Conservation (phyloP, 768 basidiomycete species). For the Suillus americanus region DNA sequence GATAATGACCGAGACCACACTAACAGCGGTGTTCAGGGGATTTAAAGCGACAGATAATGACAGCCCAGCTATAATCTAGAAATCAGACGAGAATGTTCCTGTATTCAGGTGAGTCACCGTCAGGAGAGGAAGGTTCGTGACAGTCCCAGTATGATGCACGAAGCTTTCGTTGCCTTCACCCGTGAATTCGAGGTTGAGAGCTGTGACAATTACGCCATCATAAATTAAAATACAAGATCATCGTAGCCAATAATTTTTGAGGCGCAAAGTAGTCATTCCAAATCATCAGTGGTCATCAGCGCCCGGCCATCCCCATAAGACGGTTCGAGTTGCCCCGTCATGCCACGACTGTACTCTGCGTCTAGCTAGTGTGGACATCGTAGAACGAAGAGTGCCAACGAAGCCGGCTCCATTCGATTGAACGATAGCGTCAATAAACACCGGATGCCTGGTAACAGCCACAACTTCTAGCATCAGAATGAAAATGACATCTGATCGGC, state of each 20-base stretch:
- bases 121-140: no score
- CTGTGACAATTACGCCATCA: constrained; percentile 33
- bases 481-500: constrained; percentile 10
- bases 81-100: neutral
- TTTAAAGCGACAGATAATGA: neutral
- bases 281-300: constrained; percentile 52
- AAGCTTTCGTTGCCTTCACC: constrained; percentile 59
- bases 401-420: constrained; percentile 68
- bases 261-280: neutral
- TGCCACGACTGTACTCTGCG: constrained; percentile 70
- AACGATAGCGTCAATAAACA: constrained; percentile 69
- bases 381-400: constrained; percentile 70
- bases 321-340: constrained; percentile 47
- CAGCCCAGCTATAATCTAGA: neutral
- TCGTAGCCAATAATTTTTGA: neutral
- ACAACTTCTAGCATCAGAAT: neutral
- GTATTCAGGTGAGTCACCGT: no score
- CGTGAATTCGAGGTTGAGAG: constrained; percentile 47
- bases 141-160: constrained; percentile 36
- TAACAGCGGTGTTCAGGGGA: neutral
- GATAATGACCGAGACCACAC: neutral
- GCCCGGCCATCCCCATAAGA: constrained; percentile 59
- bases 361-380: constrained; percentile 67
- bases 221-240: neutral
- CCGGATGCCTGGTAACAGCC: constrained; percentile 53